phyloP scores from a whole-genome alignment of 2,329 filamentous ascomycete genomes.

The Calonectria pteridis region DNA sequence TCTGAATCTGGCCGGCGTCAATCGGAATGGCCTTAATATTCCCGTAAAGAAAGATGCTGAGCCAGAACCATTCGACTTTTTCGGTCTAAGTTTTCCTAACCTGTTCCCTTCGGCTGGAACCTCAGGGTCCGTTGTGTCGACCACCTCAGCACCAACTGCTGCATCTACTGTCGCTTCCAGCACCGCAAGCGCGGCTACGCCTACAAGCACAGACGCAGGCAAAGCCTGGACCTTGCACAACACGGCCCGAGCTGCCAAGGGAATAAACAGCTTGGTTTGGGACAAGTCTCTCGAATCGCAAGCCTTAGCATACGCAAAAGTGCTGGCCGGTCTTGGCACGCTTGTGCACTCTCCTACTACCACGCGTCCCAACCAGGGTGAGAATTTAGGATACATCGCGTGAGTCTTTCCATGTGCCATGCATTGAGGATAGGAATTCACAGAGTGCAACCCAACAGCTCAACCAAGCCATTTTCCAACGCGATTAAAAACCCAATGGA shows the following conservation, averaged over 20 bases:
- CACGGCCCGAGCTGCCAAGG: no score
- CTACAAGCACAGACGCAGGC: no score
- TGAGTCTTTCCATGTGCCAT: neutral
- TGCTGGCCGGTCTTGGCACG: constrained; percentile 29
- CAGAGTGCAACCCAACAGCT: neutral
- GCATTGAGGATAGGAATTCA: no score
- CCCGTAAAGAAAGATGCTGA: neutral
- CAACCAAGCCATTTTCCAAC: constrained; percentile 12
- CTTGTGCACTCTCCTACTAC: constrained; percentile 27
- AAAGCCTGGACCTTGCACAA: no score
- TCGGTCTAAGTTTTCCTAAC: neutral
- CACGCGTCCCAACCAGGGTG: constrained; percentile 33
- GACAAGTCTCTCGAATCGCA: neutral
- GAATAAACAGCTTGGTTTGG: neutral
- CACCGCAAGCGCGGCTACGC: neutral
- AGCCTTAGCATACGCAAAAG: neutral
- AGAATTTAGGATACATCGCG: constrained; percentile 39
- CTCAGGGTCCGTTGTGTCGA: neutral
- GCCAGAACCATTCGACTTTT: neutral
- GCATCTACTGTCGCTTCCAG: neutral
- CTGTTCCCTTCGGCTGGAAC: neutral
- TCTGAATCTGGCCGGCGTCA: neutral
- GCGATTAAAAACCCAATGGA: constrained; percentile 29
- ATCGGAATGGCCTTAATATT: no score
- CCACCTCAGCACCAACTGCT: neutral